Evolutionary conservation across 225 moss, liverwort and hornwort genomes (phyloP), one percentile per base, ranked within the genome.

Genomic region (Pseudisothecium myosuroides): DNA sequence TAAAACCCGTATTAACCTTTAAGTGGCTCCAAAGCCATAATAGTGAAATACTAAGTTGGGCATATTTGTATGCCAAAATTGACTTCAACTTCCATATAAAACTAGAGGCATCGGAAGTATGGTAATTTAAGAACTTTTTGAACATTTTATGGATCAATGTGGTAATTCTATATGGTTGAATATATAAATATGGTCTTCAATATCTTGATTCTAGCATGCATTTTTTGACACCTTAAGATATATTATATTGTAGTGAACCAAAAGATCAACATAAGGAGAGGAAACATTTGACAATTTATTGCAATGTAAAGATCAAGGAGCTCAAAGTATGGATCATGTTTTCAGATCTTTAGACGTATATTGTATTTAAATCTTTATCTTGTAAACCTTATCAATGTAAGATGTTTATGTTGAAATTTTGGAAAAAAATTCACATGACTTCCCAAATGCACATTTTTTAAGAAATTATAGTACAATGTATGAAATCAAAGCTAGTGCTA

Each of bases 1-100:
- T n/a, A n/a, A n/a, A n/a, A n/a, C n/a, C n/a, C n/a, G n/a, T n/a
- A 37, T 45, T 45, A 45, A 45, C 45, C 45, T 45, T 8, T 3
- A 52, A 68, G 2, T 68, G 7, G 11, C 0, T 1, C 22, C 4
- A 68, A 7, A n/a, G n/a, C 7, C n/a, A 68, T n/a, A 68, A 68
- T 22, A n/a, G 11, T 68, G 5, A 68, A 67, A 37, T 37, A 67
- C 4, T 20, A 67, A 68, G n/a, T 67, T 22, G 12, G n/a, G 1
- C 2, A 67, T 22, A n/a, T 22, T 21, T 22, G 6, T n/a, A 22
- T 1, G 0, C 7, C 0, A 7, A 22, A 22, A 68, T 68, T 3
- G 4, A 4, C 34, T 67, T 21, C 21, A 12, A 45, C 0, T 0
- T 66, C 12, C 4, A 12, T n/a, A 68, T 7, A 64, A 68, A 68